phyloP scores from a whole-genome alignment of 352 stramenopile genomes.

The Thalassiosira allenii region DNA sequence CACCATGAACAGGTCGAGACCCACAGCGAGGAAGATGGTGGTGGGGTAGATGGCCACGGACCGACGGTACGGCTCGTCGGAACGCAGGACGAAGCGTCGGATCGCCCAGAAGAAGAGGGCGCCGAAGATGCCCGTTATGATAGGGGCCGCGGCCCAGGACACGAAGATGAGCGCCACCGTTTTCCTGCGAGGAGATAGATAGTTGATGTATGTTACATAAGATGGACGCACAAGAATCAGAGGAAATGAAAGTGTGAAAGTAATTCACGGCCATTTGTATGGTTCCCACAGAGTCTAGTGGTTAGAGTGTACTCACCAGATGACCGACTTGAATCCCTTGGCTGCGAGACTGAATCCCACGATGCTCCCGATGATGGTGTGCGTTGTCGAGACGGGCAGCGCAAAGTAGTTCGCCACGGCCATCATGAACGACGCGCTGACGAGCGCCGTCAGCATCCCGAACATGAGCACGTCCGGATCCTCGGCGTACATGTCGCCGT shows the following conservation, averaged over 20 bases:
- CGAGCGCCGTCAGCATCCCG: slow-evolving; percentile 82
- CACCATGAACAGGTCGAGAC: slow-evolving; percentile 45
- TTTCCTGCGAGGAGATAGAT: no score
- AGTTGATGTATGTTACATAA: no score
- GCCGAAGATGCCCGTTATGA: slow-evolving; percentile 75
- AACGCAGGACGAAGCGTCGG: slow-evolving; percentile 75
- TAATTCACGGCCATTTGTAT: no score
- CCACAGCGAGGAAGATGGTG: slow-evolving; percentile 40
- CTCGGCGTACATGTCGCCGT: slow-evolving; percentile 78
- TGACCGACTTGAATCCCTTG: slow-evolving; percentile 49
- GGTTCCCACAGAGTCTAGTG: no score
- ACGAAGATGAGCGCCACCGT: slow-evolving; percentile 77
- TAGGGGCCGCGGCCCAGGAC: slow-evolving; percentile 85
- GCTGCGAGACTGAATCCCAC: slow-evolving; percentile 84
- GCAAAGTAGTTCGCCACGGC: slow-evolving; percentile 77
- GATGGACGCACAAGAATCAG: no score
- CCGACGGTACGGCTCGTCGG: slow-evolving; percentile 34
- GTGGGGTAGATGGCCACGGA: slow-evolving; percentile 37
- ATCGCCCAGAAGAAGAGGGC: slow-evolving; percentile 82
- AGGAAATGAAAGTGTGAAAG: no score
- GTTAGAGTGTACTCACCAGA: no score
- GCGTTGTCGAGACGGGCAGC: slow-evolving; percentile 87
- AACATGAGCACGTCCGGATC: slow-evolving; percentile 85
- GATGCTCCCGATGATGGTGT: slow-evolving; percentile 85
- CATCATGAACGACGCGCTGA: slow-evolving; percentile 79